Base-by-base conservation (phyloP, 176 grass and related monocot genomes). In the Carex kokanica region DNA sequence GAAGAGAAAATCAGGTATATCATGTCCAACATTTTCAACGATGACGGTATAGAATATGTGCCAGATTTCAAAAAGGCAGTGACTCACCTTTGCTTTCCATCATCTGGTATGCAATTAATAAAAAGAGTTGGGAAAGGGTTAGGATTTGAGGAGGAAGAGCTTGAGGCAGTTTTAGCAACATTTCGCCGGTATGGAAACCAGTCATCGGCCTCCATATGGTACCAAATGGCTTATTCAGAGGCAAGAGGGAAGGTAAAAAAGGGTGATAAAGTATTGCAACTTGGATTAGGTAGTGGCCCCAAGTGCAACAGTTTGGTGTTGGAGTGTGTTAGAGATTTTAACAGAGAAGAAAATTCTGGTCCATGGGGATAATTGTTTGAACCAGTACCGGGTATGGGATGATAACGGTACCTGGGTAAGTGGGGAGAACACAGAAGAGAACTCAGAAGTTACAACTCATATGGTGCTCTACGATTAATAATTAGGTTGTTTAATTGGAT, bases 151-250 rank as follows among this genome's bases (percentile, higher is more conserved):
- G 91, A 87, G 64, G 60, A 14, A 4, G 91, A 89, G 74, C 83
- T 89, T 55, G 94, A 97, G 86, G 89, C 94, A 65, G 89, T 88
- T 60, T 74, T 93, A 9, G 87, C 85, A 81, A 88, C 91, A 74
- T 93, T 97, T 84, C 89, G 91, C 84, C 89, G 89, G 54, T 97
- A 88, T 79, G 94, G 94, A 3, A 97, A 97, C 91, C 91, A 93
- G 86, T 93, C 94, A n/a, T 84, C 89, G 45, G 78, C 94, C 78
- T 97, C 91, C 64, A 85, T 97, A 49, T 97, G 91, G 94, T 97
- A 97, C 81, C 91, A 97, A 85, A 52, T 97, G 24, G 91, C 80
- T 15, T 97, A 91, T 86, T 23, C 80, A 1, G 94, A 97, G 61
- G 89, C 87, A 31, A 93, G 90, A 80, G 84, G 81, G 5, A 72